Conservation (phyloP, 495 filamentous ascomycete genomes). For the Pseudomonodictys pantanalensis region DNA sequence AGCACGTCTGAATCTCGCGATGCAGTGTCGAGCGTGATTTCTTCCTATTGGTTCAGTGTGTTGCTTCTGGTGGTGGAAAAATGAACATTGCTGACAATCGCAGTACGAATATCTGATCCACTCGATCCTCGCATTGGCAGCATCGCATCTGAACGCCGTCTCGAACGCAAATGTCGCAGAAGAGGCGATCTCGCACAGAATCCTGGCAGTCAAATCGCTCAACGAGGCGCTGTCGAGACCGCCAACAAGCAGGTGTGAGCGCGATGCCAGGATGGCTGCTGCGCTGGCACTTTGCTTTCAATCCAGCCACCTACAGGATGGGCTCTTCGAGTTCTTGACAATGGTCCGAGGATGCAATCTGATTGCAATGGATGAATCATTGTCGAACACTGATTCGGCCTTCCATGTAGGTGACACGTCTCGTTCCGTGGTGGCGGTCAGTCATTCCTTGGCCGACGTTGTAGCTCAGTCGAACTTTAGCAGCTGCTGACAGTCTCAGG, state of each 20-base stretch:
- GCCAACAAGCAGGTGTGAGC: conserved; percentile 23
- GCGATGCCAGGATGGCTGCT: conserved; percentile 49
- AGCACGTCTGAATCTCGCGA: too few relatives aligned
- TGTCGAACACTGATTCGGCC: conserved; percentile 45
- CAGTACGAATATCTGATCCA: conserved; percentile 39
- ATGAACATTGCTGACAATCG: conserved; percentile 3
- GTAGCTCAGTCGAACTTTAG: too few relatives aligned
- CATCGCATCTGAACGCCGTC: conserved; percentile 33
- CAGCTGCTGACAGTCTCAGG: conserved; percentile 11
- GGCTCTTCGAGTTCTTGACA: conserved; percentile 60
- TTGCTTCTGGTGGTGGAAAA: not conserved
- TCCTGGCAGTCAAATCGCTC: conserved; percentile 30
- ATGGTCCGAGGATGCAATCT: conserved; percentile 59
- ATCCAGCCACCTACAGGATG: conserved; percentile 56
- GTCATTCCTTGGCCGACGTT: not conserved
- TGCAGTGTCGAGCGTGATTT: not conserved
- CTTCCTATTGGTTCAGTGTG: not conserved
- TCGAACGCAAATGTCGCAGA: conserved; percentile 25
- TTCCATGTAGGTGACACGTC: conserved; percentile 43
- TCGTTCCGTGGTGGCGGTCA: conserved; percentile 13
- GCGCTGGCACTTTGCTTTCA: conserved; percentile 61
- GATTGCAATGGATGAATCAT: conserved; percentile 51
- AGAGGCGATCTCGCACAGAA: conserved; percentile 33
- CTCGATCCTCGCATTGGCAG: conserved; percentile 33
- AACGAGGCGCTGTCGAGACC: conserved; percentile 34